Conservation (phyloP, 148 eudicot species). For the Euryodendron excelsum region DNA sequence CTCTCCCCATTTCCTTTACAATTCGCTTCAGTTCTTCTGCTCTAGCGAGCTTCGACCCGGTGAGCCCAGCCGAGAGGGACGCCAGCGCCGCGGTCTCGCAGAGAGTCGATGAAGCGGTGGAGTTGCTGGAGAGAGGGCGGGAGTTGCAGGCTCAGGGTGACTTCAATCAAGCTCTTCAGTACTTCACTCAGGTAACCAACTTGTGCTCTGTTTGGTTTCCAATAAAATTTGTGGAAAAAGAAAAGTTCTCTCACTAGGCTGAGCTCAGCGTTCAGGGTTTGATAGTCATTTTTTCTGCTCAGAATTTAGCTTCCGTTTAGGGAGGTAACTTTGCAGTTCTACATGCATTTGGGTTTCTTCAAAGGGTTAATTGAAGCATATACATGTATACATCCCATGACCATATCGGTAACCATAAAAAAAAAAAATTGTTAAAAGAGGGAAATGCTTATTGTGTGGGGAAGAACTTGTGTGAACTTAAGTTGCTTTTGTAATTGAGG, state of each 20-base stretch:
- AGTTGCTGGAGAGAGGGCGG: constrained; percentile 31
- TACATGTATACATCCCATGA: not conserved
- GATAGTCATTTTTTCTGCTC: not conserved
- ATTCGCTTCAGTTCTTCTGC: constrained; percentile 5
- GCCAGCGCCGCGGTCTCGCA: constrained; percentile 24
- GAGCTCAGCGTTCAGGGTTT: not conserved
- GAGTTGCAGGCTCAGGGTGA: constrained; percentile 41
- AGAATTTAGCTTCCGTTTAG: not conserved
- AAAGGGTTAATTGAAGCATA: not conserved
- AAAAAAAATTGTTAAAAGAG: no score
- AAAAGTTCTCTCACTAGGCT: not conserved
- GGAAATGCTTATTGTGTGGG: not conserved
- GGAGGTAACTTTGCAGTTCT: not conserved
- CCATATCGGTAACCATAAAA: no score
- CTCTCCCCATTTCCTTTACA: constrained; percentile 19
- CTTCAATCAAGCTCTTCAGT: constrained; percentile 30
- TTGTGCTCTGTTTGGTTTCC: not conserved
- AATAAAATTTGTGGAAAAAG: not conserved
- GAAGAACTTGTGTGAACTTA: not conserved
- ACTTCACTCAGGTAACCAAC: constrained; percentile 30
- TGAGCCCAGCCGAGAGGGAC: constrained; percentile 27
- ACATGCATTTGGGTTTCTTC: not conserved
- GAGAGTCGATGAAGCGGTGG: constrained; percentile 31
- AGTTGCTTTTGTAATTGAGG: not conserved
- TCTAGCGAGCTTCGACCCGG: constrained; percentile 8